Evolutionary conservation across 352 stramenopile species (phyloP), one percentile per base, ranked within the genome.

Genomic region (Globisporangium rhizosaccharum): DNA sequence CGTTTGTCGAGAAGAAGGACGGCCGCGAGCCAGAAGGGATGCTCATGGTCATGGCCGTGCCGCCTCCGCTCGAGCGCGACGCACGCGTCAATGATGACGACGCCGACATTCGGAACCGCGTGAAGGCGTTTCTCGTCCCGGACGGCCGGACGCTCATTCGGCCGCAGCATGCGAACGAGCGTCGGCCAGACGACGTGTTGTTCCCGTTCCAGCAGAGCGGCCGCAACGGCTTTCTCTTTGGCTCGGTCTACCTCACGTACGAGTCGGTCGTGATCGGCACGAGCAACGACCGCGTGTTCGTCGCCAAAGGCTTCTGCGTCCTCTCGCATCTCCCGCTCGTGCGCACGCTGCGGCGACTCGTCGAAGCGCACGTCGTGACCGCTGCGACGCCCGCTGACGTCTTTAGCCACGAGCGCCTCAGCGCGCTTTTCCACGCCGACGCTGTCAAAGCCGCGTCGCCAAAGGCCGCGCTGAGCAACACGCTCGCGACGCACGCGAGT

Each of bases 121-220:
- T 90, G 26, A 88, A 88, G 62, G 67, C 80, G 9, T 92, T 92
- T 49, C 64, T 92, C 2, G 82, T 92, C 1, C 82, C 82, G 6
- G 85, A 85, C 39, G 80, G 70, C 39, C 74, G 66, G 14, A 68
- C 85, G 5, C 56, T 86, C 50, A 70, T 92, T 55, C 76, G 79
- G 30, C 58, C 61, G 8, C 61, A 53, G 17, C 47, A 54, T 18
- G 55, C 55, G 23, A 62, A 62, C 48, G 67, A 72, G 42, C 61
- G 65, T 11, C 70, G 69, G n/a, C 82, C 82, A 1, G 52, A 62
- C n/a, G 76, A 88, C 51, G 70, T 65, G 42, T 60, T 92, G 45
- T 90, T 92, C 53, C 72, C 75, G 28, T 92, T 90, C 52, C 82
- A 92, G 69, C 82, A 92, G 52, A 90, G 78, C 52, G 80, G 80